Evolutionary conservation across 2,329 filamentous ascomycete species (phyloP).

Genomic region (Exophiala mesophila): DNA sequence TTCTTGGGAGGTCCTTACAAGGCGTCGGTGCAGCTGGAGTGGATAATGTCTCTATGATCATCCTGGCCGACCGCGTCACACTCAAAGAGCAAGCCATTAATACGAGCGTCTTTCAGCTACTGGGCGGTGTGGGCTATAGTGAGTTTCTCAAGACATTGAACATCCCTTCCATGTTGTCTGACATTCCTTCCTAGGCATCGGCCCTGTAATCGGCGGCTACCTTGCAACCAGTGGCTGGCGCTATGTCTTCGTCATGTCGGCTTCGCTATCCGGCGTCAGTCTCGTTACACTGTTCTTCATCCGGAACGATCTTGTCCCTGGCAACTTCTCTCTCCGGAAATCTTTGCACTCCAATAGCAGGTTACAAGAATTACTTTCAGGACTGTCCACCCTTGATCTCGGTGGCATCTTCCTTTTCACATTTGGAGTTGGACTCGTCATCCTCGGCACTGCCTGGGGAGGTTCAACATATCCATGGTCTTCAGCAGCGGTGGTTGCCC

Average conservation of each 20-base stretch:
- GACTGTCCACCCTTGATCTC: conserved; percentile 50
- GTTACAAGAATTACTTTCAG: conserved; percentile 38
- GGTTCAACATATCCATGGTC: conserved; percentile 42
- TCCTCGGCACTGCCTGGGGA: conserved; percentile 43
- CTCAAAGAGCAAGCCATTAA: conserved; percentile 59
- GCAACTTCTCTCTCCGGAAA: conserved; percentile 28
- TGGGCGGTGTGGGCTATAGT: conserved; percentile 56
- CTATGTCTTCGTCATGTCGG: conserved; percentile 52
- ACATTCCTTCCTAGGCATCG: conserved; percentile 33
- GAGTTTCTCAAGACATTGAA: conserved; percentile 1
- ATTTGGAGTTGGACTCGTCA: conserved; percentile 39
- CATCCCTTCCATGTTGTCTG: too few relatives aligned
- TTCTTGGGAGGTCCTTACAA: conserved; percentile 48
- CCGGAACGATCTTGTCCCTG: conserved; percentile 54
- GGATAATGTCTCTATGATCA: conserved; percentile 53
- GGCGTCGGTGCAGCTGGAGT: conserved; percentile 50
- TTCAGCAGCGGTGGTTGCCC: conserved; percentile 35
- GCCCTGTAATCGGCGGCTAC: conserved; percentile 56
- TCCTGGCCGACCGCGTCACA: conserved; percentile 44
- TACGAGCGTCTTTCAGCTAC: conserved; percentile 57
- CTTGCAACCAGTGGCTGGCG: conserved; percentile 55
- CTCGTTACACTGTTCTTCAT: conserved; percentile 49
- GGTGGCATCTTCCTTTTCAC: conserved; percentile 43
- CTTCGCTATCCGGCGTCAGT: conserved; percentile 18
- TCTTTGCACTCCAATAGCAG: conserved; percentile 4